These are phyloP conservation scores for Scutellaria barbata DNA, from an alignment of 257 asterid genomes.

Conservation along the genomic window DNA sequence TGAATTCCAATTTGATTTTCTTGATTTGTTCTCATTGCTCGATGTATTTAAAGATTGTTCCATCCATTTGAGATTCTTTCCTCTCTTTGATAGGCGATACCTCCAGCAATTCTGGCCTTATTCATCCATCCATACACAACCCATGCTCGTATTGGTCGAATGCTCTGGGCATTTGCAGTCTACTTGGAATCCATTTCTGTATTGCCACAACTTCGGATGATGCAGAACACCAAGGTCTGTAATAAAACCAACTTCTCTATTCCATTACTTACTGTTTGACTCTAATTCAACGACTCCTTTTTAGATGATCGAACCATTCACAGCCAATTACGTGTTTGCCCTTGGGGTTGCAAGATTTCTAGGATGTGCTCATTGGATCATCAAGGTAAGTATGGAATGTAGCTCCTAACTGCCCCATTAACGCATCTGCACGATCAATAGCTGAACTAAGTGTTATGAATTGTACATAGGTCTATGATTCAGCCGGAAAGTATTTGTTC, in stretches of 20 bases:
- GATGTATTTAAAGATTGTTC: not conserved
- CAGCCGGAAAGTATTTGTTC: constrained; percentile 63
- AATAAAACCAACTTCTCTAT: not conserved
- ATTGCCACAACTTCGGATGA: constrained; percentile 88
- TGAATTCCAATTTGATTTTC: no score
- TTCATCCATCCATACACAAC: constrained; percentile 66
- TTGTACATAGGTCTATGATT: constrained; percentile 61
- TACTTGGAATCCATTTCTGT: constrained; percentile 86
- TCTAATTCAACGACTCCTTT: not conserved
- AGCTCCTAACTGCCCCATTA: not conserved
- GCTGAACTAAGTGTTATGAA: not conserved
- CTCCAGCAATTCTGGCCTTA: constrained; percentile 63
- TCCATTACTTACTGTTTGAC: not conserved
- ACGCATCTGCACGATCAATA: not conserved
- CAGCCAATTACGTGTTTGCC: constrained; percentile 92
- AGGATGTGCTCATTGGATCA: constrained; percentile 93
- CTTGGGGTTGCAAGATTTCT: constrained; percentile 83
- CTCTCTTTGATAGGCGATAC: constrained; percentile 52
- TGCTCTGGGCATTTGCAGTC: constrained; percentile 83
- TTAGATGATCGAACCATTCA: constrained; percentile 91
- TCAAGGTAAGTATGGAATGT: constrained; percentile 55
- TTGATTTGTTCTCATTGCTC: no score
- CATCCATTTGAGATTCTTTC: constrained; percentile 13
- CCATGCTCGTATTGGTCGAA: constrained; percentile 48
- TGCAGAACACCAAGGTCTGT: constrained; percentile 82